These are phyloP conservation scores for Sisymbrium irio DNA, from an alignment of 345 rosid species.

Conservation along the genomic window DNA sequence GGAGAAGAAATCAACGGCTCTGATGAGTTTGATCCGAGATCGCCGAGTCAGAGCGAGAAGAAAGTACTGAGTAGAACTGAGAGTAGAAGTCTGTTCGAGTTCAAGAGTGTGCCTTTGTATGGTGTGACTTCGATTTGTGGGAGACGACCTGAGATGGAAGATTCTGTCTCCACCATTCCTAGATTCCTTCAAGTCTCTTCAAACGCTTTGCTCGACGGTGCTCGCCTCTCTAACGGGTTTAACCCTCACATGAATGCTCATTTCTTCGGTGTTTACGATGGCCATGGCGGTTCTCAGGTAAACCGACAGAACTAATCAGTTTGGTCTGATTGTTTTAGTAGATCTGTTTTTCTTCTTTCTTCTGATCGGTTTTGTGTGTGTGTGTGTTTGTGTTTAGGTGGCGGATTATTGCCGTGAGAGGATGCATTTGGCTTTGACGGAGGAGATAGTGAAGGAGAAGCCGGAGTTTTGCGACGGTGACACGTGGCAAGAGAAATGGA, in stretches of 20 bases:
- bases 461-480: conserved; percentile 34
- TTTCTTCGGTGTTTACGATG: conserved; percentile 81
- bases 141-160: conserved; percentile 82
- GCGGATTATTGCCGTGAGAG: conserved; percentile 63
- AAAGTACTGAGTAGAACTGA: conserved; percentile 36
- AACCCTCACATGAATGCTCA: conserved; percentile 39
- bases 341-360: neutral
- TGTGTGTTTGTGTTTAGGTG: conserved; percentile 39
- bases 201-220: conserved; percentile 28
- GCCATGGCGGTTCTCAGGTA: conserved; percentile 81
- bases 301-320: neutral
- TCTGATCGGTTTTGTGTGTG: neutral
- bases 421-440: conserved; percentile 61
- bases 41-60: conserved; percentile 32
- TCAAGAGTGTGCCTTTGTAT: conserved; percentile 45
- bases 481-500: conserved; percentile 55
- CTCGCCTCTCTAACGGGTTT: conserved; percentile 11
- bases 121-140: conserved; percentile 67
- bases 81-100: conserved; percentile 35
- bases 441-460: conserved; percentile 52
- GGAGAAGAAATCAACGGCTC: conserved; percentile 25
- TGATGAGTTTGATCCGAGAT: conserved; percentile 30
- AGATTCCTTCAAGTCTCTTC: conserved; percentile 45
- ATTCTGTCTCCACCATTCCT: conserved; percentile 55
- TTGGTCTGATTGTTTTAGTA: neutral